Base-by-base conservation (phyloP, 352 stramenopile genomes). In the Saprolegnia diclina region DNA sequence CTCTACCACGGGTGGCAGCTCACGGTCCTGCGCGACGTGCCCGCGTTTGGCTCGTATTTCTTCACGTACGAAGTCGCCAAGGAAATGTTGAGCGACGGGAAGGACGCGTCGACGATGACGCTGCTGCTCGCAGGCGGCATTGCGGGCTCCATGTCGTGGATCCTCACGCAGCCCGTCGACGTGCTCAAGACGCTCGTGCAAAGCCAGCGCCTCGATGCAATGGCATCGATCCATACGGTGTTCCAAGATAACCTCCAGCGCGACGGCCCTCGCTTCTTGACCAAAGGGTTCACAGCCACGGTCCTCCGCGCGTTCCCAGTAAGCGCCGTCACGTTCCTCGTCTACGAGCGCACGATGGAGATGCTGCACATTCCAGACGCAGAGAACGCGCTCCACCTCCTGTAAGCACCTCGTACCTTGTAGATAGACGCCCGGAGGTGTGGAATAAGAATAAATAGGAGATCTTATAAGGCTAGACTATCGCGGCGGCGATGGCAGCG, bases 121-220 rank as follows among this genome's bases (percentile, higher is more conserved):
- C 72, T 91, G 55, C 79, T 95, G 73, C 75, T 91, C n/a, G 74
- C 87, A 0, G 85, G 87, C 26, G 87, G 87, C 19, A 64, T 92
- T 5, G 85, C 87, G 0, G 87, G 85, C 16, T 90, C 88, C 48
- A 68, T 89, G 50, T 92, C 85, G 26, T 95, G 87, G 85, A 74
- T 86, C 26, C 72, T 91, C 53, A 88, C 80, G 38, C 84, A 92
- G 71, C 90, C 89, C 2, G 76, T 95, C 64, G 90, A 97, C 71
- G 90, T 97, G 26, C 79, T 96, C 72, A 96, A 97, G 78, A 95
- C 87, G 29, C 86, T 88, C 45, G 87, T 94, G 37, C 90, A 97
- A 78, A 88, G 83, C 61, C 85, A 91, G 62, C 68, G 73, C 18
- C 76, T 88, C 7, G 73, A 71, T 7, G 66, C 71, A 29, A 77